Percentiles rank a stretch among this genome's conserved stretches.
Conservation (phyloP, 768 basidiomycete genomes). For the Asterophora parasitica region DNA sequence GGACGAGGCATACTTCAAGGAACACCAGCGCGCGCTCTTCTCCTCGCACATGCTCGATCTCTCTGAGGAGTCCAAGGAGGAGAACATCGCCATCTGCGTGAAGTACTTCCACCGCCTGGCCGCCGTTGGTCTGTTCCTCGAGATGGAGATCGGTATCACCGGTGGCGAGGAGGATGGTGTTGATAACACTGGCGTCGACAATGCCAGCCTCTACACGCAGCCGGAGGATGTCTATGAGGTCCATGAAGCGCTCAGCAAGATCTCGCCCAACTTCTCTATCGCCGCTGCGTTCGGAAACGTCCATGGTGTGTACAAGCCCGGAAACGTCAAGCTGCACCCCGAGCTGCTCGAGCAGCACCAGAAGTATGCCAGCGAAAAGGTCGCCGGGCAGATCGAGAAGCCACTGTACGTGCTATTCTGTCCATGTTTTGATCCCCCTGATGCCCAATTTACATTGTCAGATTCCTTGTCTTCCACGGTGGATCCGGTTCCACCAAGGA, state of each 20-base stretch:
- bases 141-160: conserved; percentile 99
- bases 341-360: conserved; percentile 93
- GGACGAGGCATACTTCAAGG: conserved; percentile 88
- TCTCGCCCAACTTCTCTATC: conserved; percentile 93
- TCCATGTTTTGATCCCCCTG: neutral
- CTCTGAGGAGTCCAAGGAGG: conserved; percentile 86
- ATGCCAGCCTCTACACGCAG: conserved; percentile 92
- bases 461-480: conserved; percentile 99
- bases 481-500: conserved; percentile 96
- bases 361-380: conserved; percentile 60
- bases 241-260: conserved; percentile 72
- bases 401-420: conserved; percentile 62
- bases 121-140: conserved; percentile 89
- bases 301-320: conserved; percentile 98
- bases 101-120: conserved; percentile 97
- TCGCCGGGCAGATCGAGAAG: conserved; percentile 57
- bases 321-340: conserved; percentile 92
- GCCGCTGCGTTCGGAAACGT: conserved; percentile 99
- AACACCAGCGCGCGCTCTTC: conserved; percentile 83
- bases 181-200: conserved; percentile 95
- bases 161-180: conserved; percentile 99
- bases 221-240: conserved; percentile 95
- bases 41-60: conserved; percentile 99
- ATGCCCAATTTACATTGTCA: too few species aligned
- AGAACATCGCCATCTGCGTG: conserved; percentile 91